Base-by-base conservation (phyloP, 768 basidiomycete species). In the Udeniomyces megalosporus region DNA sequence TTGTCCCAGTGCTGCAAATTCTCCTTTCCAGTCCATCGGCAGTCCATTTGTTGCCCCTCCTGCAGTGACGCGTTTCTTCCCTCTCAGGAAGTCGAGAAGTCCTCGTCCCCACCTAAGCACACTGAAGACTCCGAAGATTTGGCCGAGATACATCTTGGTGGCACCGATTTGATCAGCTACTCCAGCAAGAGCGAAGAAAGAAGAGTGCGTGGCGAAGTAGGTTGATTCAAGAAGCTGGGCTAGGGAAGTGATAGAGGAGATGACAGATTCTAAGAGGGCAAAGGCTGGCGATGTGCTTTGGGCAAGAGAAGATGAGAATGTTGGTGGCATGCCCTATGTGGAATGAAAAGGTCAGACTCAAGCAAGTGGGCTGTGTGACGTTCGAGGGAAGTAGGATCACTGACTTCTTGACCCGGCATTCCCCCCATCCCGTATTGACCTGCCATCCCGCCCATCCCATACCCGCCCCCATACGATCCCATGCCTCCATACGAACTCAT, bases 171-270 rank as follows among this genome's bases (percentile, higher is more conserved):
- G 95, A 70, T 99, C 95, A 44, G 92, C 80, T 49, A 99, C 93
- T 66, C 89, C 88, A 55, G 92, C 89, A 84, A 93, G 90, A 61
- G 71, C 71, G 32, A 71, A 73, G 66, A 73, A 93, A 10, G 84
- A 86, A 0, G 87, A 89, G 73, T 93, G 90, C 0, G 90, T 93
- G 2, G 93, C 93, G 84, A 96, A 87, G 75, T 93, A 96, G 5
- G 93, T 97, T 35, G 82, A 84, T 73, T 97, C 93, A 70, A 99
- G 84, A 83, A 99, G 92, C 72, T 97, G 93, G 0, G 93, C 85
- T 66, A 99, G 84, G 26, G 92, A 92, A 0, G 83, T 79, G 75
- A 97, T 93, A 4, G 92, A 95, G 69, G 89, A 87, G 49, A 99
- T 93, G 71, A 99, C 85, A 12, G 86, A 88, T 68, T 96, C 91